These are phyloP conservation scores for Dactylonectria estremocensis DNA, from an alignment of 2,329 filamentous ascomycete genomes.

Conservation along the genomic window DNA sequence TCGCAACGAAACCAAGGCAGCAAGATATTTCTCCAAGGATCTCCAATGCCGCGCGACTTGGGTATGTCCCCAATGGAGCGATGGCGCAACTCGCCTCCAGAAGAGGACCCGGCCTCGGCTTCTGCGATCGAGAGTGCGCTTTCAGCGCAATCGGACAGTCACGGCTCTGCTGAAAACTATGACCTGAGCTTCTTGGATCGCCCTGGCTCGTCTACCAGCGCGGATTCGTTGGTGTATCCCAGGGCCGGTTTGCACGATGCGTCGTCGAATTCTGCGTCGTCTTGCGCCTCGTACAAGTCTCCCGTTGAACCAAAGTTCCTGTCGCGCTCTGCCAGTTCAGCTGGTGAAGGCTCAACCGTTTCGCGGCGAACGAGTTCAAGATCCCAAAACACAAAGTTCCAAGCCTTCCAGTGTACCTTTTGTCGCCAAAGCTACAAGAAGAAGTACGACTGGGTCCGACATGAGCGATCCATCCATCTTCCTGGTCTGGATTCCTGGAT, in stretches of 20 bases:
- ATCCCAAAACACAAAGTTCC: constrained; percentile 32
- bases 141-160: constrained; percentile 32
- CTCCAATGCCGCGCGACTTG: constrained; percentile 59
- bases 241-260: constrained; percentile 35
- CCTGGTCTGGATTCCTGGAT: constrained; percentile 62
- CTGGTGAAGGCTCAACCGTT: constrained; percentile 32
- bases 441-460: constrained; percentile 61
- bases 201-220: constrained; percentile 51
- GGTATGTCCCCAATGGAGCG: constrained; percentile 64
- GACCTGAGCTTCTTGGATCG: constrained; percentile 45
- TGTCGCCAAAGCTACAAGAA: constrained; percentile 58
- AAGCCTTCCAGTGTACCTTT: constrained; percentile 56
- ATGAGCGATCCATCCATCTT: constrained; percentile 67
- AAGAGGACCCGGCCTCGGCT: constrained; percentile 60
- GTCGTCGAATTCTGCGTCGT: constrained; percentile 50
- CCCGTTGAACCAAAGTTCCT: constrained; percentile 31
- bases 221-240: constrained; percentile 47
- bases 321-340: constrained; percentile 43
- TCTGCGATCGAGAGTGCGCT: constrained; percentile 56
- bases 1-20: constrained; percentile 45
- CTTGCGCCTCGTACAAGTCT: constrained; percentile 43
- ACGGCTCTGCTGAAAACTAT: constrained; percentile 38
- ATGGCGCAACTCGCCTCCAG: constrained; percentile 59
- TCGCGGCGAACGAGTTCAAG: constrained; percentile 36
- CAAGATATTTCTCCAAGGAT: constrained; percentile 55